Conservation (phyloP, 2,329 filamentous ascomycete genomes). For the Neofusicoccum parvum region DNA sequence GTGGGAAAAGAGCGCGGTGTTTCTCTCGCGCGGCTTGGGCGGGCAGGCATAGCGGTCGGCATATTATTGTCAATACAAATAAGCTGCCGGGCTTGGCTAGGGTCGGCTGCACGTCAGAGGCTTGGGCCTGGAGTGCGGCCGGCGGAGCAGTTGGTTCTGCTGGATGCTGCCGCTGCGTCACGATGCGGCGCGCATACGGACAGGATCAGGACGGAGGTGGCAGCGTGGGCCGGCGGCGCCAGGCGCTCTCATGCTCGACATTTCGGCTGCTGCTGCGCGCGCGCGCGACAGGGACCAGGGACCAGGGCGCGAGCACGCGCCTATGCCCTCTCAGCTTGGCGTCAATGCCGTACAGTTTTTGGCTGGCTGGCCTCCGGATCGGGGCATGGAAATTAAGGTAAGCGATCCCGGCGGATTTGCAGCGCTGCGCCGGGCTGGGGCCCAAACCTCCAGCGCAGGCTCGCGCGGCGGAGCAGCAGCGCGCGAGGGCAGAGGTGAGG, state of each 20-base stretch:
- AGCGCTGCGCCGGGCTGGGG: not conserved
- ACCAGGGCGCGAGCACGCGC: constrained; percentile 1
- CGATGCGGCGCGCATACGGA: constrained; percentile 11
- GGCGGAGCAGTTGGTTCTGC: not conserved
- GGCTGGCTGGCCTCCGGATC: constrained; percentile 18
- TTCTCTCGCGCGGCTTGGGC: not conserved
- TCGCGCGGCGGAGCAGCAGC: not conserved
- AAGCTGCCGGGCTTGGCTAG: constrained; percentile 5
- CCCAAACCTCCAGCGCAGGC: not conserved
- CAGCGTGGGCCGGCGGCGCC: constrained; percentile 1
- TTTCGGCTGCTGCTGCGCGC: not conserved
- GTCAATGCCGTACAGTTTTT: constrained; percentile 13
- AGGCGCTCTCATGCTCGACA: constrained; percentile 15
- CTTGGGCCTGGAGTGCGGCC: not conserved
- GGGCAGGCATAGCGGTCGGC: constrained; percentile 5
- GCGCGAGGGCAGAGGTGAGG: too few species aligned
- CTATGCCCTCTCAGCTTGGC: constrained; percentile 2
- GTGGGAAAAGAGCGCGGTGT: not conserved
- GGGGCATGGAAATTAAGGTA: constrained; percentile 19
- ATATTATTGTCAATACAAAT: constrained; percentile 21
- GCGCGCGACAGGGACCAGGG: not conserved
- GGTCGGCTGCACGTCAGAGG: constrained; percentile 10
- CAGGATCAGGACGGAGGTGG: not conserved
- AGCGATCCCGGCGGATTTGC: constrained; percentile 17
- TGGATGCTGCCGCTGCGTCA: not conserved